Conservation (phyloP, 371 early-diverging fungal genomes). For the Mucor mucedo region DNA sequence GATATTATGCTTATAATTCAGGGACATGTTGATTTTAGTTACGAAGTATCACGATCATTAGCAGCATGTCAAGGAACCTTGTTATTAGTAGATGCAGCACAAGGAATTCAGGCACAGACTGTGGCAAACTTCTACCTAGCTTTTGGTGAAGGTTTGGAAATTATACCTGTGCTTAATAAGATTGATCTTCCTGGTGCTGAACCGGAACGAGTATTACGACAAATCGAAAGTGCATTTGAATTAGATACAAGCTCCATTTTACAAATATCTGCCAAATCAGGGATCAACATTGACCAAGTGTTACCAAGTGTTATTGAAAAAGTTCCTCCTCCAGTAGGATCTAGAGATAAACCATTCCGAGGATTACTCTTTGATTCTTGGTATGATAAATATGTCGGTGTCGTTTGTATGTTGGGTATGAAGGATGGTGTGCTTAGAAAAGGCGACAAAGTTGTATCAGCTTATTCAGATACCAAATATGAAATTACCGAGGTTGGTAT, state of each 20-base stretch:
- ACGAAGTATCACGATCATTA: slow-evolving; percentile 91
- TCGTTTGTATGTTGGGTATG: slow-evolving; percentile 90
- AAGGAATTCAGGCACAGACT: slow-evolving; percentile 94
- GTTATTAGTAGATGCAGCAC: slow-evolving; percentile 88
- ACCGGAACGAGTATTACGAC: slow-evolving; percentile 72
- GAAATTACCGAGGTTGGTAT: slow-evolving; percentile 94
- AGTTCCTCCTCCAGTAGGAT: slow-evolving; percentile 76
- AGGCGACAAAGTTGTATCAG: slow-evolving; percentile 86
- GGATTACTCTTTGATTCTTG: slow-evolving; percentile 95
- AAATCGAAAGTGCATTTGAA: slow-evolving; percentile 90
- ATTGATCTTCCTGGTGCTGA: slow-evolving; percentile 93
- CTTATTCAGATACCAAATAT: slow-evolving; percentile 76
- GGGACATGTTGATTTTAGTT: slow-evolving; percentile 86
- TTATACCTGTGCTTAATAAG: slow-evolving; percentile 95
- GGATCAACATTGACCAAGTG: slow-evolving; percentile 77
- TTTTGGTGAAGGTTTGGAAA: slow-evolving; percentile 82
- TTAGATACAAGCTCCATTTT: slow-evolving; percentile 65
- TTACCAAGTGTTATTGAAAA: slow-evolving; percentile 80
- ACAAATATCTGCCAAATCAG: slow-evolving; percentile 90
- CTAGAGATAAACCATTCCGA: slow-evolving; percentile 70
- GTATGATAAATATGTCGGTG: slow-evolving; percentile 96
- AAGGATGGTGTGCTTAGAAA: slow-evolving; percentile 83
- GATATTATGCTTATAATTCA: slow-evolving; percentile 13
- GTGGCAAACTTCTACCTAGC: slow-evolving; percentile 97
- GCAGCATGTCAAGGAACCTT: slow-evolving; percentile 92